Base-by-base conservation (phyloP, 2,329 filamentous ascomycete genomes). In the Apiospora kogelbergensis region DNA sequence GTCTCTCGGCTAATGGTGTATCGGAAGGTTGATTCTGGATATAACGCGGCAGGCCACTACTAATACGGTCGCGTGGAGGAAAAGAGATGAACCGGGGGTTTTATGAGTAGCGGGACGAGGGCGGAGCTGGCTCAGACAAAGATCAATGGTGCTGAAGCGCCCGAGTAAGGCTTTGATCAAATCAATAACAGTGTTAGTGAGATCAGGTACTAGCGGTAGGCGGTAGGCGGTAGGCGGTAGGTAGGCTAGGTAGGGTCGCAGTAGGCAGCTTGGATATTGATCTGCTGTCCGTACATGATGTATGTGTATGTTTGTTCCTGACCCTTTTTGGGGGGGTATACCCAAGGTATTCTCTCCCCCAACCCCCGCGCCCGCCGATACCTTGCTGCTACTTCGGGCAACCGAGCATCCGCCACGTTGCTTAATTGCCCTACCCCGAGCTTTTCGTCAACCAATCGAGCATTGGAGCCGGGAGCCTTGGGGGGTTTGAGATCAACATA, bases 391-490 rank as follows among this genome's bases (percentile, higher is more conserved):
- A 60, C 53, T 33, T 60, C 53, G 37, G 30, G 26, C 53, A 37
- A 37, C 53, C 53, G 53, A 30, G 17, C 53, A 60, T 60, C 53
- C 53, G 53, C 53, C 53, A 60, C 53, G 53, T 60, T 60, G 53
- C 53, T 60, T n/a, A 60, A 60, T 33, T 57, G 48, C 48, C 48
- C 48, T 57, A 57, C 48, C 48, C 48, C 48, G 30, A 57, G 48
- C 33, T 53, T 48, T 15, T 42, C 13, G 40, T 57, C 15, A 10
- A 20, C 26, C 48, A 57, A 33, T 57, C 24, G 26, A 20, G 15
- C 24, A 33, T 26, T 57, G 48, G 48, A 30, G 48, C 26, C 48
- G 26, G 48, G 24, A 57, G 17, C 7, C n/a, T n/a, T n/a, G n/a
- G n/a, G n/a, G n/a, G n/a, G 30, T 33, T 57, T 57, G 26, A 33